Base-by-base conservation (phyloP, 2,329 filamentous ascomycete genomes). In the Calonectria multiphialidica region DNA sequence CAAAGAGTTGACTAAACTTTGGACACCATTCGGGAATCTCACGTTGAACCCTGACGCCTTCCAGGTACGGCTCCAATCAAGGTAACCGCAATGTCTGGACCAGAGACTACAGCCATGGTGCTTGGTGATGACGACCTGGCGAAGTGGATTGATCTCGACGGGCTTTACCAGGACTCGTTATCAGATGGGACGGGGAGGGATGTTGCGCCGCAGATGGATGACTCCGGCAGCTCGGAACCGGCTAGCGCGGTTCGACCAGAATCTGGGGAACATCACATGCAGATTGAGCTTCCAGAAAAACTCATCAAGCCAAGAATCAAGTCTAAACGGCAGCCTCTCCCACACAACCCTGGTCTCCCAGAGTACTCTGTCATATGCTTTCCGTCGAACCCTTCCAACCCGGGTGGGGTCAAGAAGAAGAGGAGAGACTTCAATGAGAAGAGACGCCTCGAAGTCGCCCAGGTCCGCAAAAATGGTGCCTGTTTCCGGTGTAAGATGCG, bases 311-410 rank as follows among this genome's bases (percentile, higher is more conserved):
- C 45, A 37, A 53, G n/a, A 15, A 30, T 45, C 47, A 63, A 66
- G 49, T 40, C 61, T 47, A 59, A 69, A 61, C 57, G 62, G 23
- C 72, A 53, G 53, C 53, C 59, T 66, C 57, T 40, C 21, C 49
- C 71, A 33, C 73, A 61, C 47, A 72, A 59, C 59, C 53, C 63
- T 23, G 47, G 72, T 44, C 65, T 71, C 25, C 73, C 72, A 21
- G 71, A 77, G 62, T 79, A 78, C 63, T 76, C 78, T 6, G 72
- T 80, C 62, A 78, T 80, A 15, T 80, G 78, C 65, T 80, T 80
- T 42, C 78, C 78, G 10, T 80, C 78, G 1, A 78, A 80, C 44
- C 78, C 78, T 13, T 76, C 76, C 59, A 74, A 77, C 5, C 78
- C 78, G 3, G 55, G 75, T 4, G 78, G 78, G 2, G 69, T 78